Conservation (phyloP, 1,284 basidiomycete genomes). For the Neotropicomus parvogracilis region DNA sequence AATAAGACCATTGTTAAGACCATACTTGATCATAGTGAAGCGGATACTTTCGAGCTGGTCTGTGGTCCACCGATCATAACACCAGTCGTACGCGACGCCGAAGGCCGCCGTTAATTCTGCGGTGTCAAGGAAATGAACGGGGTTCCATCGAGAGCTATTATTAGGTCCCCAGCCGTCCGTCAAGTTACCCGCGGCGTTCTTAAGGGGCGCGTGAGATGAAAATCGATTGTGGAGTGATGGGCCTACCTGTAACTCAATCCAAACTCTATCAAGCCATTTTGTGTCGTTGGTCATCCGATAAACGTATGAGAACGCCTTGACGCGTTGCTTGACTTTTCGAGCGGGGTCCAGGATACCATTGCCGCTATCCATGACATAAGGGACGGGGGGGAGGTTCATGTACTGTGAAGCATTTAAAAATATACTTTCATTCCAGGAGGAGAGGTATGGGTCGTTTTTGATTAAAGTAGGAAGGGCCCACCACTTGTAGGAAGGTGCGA, state of each 20-base stretch:
- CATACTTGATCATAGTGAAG: conserved; percentile 75
- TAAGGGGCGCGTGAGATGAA: conserved; percentile 28
- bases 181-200: conserved; percentile 71
- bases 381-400: conserved; percentile 56
- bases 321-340: conserved; percentile 83
- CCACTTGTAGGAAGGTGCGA: conserved; percentile 94
- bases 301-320: conserved; percentile 92
- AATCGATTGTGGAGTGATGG: conserved; percentile 12
- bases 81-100: conserved; percentile 93
- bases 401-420: conserved; percentile 84
- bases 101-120: conserved; percentile 87
- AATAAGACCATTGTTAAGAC: conserved; percentile 61
- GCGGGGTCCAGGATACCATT: conserved; percentile 94
- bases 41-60: conserved; percentile 73
- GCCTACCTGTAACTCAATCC: conserved; percentile 75
- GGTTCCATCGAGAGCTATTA: conserved; percentile 71
- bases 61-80: conserved; percentile 81
- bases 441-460: conserved; percentile 80
- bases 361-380: conserved; percentile 76
- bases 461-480: conserved; percentile 79
- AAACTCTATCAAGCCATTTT: conserved; percentile 82
- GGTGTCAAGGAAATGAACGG: conserved; percentile 88
- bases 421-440: conserved; percentile 88
- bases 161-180: conserved; percentile 60
- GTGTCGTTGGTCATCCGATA: conserved; percentile 91